These are phyloP conservation scores for Starmerella scarabaei DNA, from an alignment of 805 yeast species.

Conservation along the genomic window DNA sequence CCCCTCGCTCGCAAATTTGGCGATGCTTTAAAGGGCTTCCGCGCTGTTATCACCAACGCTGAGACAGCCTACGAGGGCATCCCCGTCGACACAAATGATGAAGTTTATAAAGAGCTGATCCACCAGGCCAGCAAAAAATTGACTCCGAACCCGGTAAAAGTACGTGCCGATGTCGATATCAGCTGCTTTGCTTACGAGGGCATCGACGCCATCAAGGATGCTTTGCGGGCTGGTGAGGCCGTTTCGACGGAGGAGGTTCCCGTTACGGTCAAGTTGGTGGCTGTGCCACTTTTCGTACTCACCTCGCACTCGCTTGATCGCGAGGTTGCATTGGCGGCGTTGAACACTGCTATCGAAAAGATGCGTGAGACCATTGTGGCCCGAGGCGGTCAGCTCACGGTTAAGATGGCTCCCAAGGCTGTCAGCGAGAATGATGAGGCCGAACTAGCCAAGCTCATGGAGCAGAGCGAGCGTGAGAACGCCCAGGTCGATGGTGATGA, in stretches of 20 bases:
- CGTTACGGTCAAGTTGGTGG: conserved; percentile 87
- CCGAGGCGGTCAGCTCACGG: conserved; percentile 75
- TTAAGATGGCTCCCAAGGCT: conserved; percentile 97
- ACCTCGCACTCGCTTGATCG: conserved; percentile 90
- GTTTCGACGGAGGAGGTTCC: conserved; percentile 73
- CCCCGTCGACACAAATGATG: conserved; percentile 51
- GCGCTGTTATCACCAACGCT: conserved; percentile 85
- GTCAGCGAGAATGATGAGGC: conserved; percentile 98
- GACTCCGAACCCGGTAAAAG: conserved; percentile 95
- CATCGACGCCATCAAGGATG: conserved; percentile 87
- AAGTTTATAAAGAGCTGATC: conserved; percentile 70
- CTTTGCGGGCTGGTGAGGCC: conserved; percentile 76
- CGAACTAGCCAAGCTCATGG: conserved; percentile 89
- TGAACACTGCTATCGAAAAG: conserved; percentile 66
- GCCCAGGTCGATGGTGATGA: conserved; percentile 75
- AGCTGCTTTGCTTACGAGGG: conserved; percentile 97
- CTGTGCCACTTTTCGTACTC: conserved; percentile 91
- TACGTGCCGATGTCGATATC: conserved; percentile 97
- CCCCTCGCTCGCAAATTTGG: conserved; percentile 91
- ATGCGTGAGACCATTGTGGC: conserved; percentile 57
- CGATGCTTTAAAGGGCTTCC: conserved; percentile 95
- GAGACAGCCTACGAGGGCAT: conserved; percentile 70
- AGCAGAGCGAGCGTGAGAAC: conserved; percentile 81
- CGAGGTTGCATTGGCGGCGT: conserved; percentile 66
- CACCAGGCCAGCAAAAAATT: conserved; percentile 80